Conservation (phyloP, 2,329 filamentous ascomycete species). For the Penicillium hesseltinei region DNA sequence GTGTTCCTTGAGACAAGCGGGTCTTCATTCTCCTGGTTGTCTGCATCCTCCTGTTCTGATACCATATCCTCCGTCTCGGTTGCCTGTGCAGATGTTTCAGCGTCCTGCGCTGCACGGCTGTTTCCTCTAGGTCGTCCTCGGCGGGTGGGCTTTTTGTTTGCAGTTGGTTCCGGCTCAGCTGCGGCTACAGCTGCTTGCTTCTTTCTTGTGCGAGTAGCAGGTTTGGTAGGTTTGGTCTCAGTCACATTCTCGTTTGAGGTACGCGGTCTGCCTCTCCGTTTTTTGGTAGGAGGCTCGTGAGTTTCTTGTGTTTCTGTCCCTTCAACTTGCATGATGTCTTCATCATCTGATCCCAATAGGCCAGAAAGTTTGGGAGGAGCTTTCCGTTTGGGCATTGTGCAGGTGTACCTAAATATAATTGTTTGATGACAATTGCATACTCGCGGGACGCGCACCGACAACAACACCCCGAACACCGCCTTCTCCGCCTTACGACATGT, state of each 20-base stretch:
- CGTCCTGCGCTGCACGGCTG: slow-evolving; percentile 27
- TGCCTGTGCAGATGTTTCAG: slow-evolving; percentile 28
- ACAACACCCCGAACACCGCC: slow-evolving; percentile 17
- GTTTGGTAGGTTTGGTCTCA: slow-evolving; percentile 29
- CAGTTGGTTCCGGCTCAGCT: slow-evolving; percentile 10
- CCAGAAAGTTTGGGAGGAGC: slow-evolving; percentile 45
- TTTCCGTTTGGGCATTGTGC: slow-evolving; percentile 43
- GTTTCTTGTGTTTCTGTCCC: slow-evolving; percentile 26
- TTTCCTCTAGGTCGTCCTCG: slow-evolving; percentile 35
- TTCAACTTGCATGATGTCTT: slow-evolving; percentile 39
- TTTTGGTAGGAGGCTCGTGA: slow-evolving; percentile 40
- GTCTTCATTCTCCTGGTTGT: slow-evolving; percentile 24
- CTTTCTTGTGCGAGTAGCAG: slow-evolving; percentile 29
- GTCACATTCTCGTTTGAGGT: slow-evolving; percentile 48
- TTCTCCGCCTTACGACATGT: slow-evolving; percentile 23
- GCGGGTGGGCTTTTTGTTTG: slow-evolving; percentile 17
- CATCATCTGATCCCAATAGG: slow-evolving; percentile 49
- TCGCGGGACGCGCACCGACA: slow-evolving; percentile 9
- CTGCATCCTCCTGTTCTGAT: slow-evolving; percentile 26
- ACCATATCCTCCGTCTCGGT: slow-evolving; percentile 45
- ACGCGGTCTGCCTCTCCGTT: slow-evolving; percentile 38
- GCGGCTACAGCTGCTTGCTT: slow-evolving; percentile 18
- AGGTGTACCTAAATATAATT: not conserved
- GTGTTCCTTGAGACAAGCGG: slow-evolving; percentile 25
- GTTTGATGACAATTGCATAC: not conserved